Base-by-base conservation (phyloP, 2,329 filamentous ascomycete species). In the Cladosporium sp. region DNA sequence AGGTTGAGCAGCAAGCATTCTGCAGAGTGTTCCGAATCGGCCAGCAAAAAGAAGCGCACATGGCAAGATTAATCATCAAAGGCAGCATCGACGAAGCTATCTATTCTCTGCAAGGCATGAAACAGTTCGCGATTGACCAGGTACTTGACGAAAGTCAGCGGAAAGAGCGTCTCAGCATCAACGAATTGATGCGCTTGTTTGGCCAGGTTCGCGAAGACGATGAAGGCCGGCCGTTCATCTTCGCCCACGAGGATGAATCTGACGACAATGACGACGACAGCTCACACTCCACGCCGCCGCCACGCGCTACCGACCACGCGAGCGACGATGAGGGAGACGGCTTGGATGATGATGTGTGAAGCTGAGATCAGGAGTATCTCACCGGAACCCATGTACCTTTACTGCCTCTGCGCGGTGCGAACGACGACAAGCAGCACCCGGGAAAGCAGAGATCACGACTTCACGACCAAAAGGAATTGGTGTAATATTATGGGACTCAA, bases 21-120 rank as follows among this genome's bases (percentile, higher is more conserved):
- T 84, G 82, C 1, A 84, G 90, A 0, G 85, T 92, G 0, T 85
- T 85, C 70, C 83, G 90, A 5, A 87, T 88, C 2, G 89, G 89
- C 0, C 91, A 94, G 68, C 68, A 73, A 0, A 85, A 88, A 51
- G 78, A 86, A 38, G 88, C 88, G 0, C 79, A 86, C 12, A 83
- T 90, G 66, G 82, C 86, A 0, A 82, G 87, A 0, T 80, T 92
- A 38, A 76, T 87, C 0, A 80, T 88, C 0, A 75, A 79, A 1
- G 79, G 84, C 4, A 85, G 83, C 0, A 84, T 91, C 5, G 90
- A 93, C 66, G 79, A 84, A 11, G 78, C 82, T 0, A 79, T 92
- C 3, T 73, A 83, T 0, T 57, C 75, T 0, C 80, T 91, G 68
- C 89, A 92, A 66, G 67, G 80, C 0, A 62, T 71, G 0, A 92